Percentiles rank a stretch among this genome's conserved stretches.
These are phyloP conservation scores for Peltaster fructicola DNA, from an alignment of 2,329 filamentous ascomycete species.

Conservation along the genomic window DNA sequence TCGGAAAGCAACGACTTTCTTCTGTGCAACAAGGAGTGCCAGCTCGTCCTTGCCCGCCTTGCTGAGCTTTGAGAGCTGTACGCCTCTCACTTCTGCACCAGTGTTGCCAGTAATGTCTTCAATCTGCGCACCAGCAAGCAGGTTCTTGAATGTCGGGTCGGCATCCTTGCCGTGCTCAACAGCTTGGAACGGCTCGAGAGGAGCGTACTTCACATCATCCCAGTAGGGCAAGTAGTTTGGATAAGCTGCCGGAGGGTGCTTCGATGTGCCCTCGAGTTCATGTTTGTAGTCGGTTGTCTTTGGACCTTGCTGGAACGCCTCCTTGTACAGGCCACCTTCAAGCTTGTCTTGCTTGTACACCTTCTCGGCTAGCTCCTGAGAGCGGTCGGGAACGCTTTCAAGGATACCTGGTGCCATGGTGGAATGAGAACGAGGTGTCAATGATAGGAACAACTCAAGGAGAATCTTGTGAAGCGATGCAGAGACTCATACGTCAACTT, in stretches of 20 bases:
- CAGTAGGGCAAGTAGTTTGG: slow-evolving; percentile 39
- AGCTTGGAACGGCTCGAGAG: slow-evolving; percentile 52
- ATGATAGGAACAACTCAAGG: background rate
- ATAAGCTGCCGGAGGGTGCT: slow-evolving; percentile 41
- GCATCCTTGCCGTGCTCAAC: slow-evolving; percentile 62
- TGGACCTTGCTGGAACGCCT: slow-evolving; percentile 26
- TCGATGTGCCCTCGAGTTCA: slow-evolving; percentile 36
- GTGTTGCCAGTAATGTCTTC: slow-evolving; percentile 54
- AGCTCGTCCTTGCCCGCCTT: slow-evolving; percentile 59
- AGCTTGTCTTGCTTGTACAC: slow-evolving; percentile 11
- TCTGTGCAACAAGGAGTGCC: slow-evolving; percentile 55
- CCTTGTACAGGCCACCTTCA: slow-evolving; percentile 20
- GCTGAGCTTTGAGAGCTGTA: slow-evolving; percentile 53
- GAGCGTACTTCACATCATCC: slow-evolving; percentile 34
- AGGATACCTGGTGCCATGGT: slow-evolving; percentile 28
- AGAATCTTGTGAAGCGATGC: slow-evolving; percentile 1
- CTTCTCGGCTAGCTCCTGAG: slow-evolving; percentile 10
- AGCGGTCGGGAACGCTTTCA: slow-evolving; percentile 14
- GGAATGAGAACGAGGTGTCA: slow-evolving; percentile 1
- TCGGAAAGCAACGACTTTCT: slow-evolving; percentile 64
- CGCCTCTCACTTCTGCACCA: slow-evolving; percentile 51
- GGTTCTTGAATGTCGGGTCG: slow-evolving; percentile 49
- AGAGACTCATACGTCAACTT: too few relatives aligned
- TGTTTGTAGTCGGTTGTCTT: slow-evolving; percentile 29
- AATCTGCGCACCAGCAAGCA: slow-evolving; percentile 37